These are phyloP conservation scores for Alloteropsis semialata DNA, from an alignment of 176 grass and related monocot species.

Conservation along the genomic window DNA sequence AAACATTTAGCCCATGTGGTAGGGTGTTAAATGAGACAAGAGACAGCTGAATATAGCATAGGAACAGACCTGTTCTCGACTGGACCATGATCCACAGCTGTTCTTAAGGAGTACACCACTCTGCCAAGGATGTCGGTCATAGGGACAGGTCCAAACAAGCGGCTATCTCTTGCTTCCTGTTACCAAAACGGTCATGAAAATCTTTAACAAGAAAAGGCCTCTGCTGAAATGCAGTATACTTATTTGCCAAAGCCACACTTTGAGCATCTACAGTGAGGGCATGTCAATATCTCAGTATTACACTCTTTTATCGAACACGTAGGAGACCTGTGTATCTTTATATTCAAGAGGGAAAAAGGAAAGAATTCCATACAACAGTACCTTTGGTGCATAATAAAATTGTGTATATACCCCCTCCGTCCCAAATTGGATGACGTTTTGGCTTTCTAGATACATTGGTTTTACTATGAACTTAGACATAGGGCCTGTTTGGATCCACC, in stretches of 20 bases:
- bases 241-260: background rate
- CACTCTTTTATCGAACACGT: too few relatives aligned
- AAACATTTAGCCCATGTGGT: constrained; percentile 3
- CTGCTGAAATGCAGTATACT: background rate
- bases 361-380: too few relatives aligned
- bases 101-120: constrained; percentile 83
- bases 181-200: constrained; percentile 1
- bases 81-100: constrained; percentile 80
- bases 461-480: too few relatives aligned
- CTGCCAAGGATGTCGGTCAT: constrained; percentile 83
- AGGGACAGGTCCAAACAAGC: constrained; percentile 88
- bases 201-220: background rate
- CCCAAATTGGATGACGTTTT: too few relatives aligned
- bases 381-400: background rate
- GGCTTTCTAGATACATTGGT: too few relatives aligned
- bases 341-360: too few relatives aligned
- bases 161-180: constrained; percentile 96
- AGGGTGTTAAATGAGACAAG: background rate
- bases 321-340: too few relatives aligned
- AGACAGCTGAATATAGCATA: background rate
- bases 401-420: too few relatives aligned
- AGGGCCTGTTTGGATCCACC: too few relatives aligned
- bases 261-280: background rate
- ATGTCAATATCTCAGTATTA: background rate
- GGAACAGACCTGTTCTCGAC: constrained; percentile 76